Conservation (phyloP, 2,329 filamentous ascomycete genomes). For the Blumeria hordei region DNA sequence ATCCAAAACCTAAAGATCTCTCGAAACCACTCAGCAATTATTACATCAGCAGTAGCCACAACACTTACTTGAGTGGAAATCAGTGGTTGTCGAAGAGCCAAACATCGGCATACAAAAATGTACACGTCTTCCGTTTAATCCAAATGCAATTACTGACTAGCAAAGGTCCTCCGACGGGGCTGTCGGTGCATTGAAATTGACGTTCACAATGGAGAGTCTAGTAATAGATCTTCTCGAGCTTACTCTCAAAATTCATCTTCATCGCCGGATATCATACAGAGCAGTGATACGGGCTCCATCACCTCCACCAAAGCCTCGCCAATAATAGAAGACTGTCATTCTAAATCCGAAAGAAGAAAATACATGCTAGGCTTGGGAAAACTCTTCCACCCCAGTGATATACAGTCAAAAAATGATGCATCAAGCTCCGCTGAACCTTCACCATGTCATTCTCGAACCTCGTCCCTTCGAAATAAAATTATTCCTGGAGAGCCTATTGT, state of each 20-base stretch:
- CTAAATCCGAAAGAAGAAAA: constrained; percentile 11
- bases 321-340: constrained; percentile 11
- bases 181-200: constrained; percentile 90
- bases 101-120: constrained; percentile 53
- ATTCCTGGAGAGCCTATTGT: constrained; percentile 45
- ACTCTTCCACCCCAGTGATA: background rate
- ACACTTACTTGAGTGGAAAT: constrained; percentile 75
- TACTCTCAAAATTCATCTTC: constrained; percentile 1
- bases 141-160: constrained; percentile 2
- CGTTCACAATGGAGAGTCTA: constrained; percentile 54
- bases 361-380: constrained; percentile 3
- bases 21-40: constrained; percentile 33
- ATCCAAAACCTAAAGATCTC: constrained; percentile 9
- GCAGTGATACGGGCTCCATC: constrained; percentile 8
- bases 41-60: constrained; percentile 86
- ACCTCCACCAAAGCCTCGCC: constrained; percentile 13
- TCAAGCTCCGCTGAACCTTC: constrained; percentile 5
- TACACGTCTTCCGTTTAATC: constrained; percentile 13
- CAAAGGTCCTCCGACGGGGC: constrained; percentile 43
- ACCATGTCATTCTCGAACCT: background rate
- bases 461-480: constrained; percentile 10
- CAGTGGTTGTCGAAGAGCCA: constrained; percentile 56
- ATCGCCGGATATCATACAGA: background rate
- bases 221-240: constrained; percentile 11
- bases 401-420: background rate